Percentiles rank a stretch among this genome's conserved stretches.
These are phyloP conservation scores for Prototheca stagnorum DNA, from an alignment of 163 green algal species.

Conservation along the genomic window DNA sequence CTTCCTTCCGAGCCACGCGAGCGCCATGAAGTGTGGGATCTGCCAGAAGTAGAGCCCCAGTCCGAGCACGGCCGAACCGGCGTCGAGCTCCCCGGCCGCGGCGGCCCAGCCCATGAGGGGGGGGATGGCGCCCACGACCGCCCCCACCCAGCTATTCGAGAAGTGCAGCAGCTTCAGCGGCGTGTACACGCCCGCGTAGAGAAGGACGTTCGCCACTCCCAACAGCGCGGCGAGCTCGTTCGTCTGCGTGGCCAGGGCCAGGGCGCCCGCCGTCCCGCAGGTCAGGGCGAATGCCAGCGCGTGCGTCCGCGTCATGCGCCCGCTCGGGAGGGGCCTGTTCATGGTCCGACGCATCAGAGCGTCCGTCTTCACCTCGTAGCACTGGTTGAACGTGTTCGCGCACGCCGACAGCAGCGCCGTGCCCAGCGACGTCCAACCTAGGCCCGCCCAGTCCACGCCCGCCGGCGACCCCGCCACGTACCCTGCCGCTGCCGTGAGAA, in stretches of 20 bases:
- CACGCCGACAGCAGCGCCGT: slow-evolving; percentile 68
- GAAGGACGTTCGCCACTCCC: slow-evolving; percentile 78
- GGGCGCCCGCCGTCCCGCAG: slow-evolving; percentile 45
- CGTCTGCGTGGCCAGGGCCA: slow-evolving; percentile 47
- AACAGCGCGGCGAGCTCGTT: slow-evolving; percentile 67
- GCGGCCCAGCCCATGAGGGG: slow-evolving; percentile 94
- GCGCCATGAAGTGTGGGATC: slow-evolving; percentile 96
- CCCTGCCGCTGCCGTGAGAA: slow-evolving; percentile 64
- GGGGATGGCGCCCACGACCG: slow-evolving; percentile 87
- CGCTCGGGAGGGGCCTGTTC: slow-evolving; percentile 69
- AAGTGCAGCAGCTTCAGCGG: slow-evolving; percentile 82
- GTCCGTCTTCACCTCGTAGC: slow-evolving; percentile 66
- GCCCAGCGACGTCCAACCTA: slow-evolving; percentile 68
- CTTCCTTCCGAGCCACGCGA: slow-evolving; percentile 82
- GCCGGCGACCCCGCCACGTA: slow-evolving; percentile 72
- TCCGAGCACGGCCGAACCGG: slow-evolving; percentile 60
- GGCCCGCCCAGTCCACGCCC: slow-evolving; percentile 49
- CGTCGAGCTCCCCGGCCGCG: slow-evolving; percentile 54
- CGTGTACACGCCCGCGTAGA: slow-evolving; percentile 95
- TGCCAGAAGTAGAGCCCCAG: slow-evolving; percentile 90
- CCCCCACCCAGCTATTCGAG: slow-evolving; percentile 94
- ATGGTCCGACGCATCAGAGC: slow-evolving; percentile 72
- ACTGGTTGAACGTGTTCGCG: slow-evolving; percentile 95
- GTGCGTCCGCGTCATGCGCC: slow-evolving; percentile 45
- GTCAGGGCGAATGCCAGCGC: slow-evolving; percentile 65